A percentile compares a stretch with the other conserved stretches of the same genome.
Evolutionary conservation across 31 red algal species (phyloP).

Genomic region (Endocladia muricata): DNA sequence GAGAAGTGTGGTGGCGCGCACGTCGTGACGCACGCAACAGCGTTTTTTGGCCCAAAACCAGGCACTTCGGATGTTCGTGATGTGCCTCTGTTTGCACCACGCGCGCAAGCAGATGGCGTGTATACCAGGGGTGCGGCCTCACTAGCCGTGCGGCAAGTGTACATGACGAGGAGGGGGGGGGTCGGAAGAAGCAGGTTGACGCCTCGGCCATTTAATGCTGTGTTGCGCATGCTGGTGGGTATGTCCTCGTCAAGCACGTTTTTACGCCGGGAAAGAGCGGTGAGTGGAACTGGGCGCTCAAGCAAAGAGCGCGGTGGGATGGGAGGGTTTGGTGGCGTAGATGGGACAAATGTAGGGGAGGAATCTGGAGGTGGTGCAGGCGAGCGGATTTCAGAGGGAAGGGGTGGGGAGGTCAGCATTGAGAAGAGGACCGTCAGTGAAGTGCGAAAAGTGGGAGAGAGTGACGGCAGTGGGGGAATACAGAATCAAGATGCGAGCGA

Average conservation of each 20-base stretch:
- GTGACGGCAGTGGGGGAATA: not conserved
- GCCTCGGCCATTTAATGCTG: not conserved
- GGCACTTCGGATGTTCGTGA: conserved; percentile 15
- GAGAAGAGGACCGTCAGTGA: not conserved
- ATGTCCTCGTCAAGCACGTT: not conserved
- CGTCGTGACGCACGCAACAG: conserved; percentile 46
- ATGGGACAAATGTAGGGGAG: not conserved
- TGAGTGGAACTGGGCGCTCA: too few species aligned
- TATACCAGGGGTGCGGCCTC: conserved; percentile 7
- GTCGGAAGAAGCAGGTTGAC: not conserved
- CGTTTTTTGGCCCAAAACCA: conserved; percentile 47
- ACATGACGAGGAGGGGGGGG: not conserved
- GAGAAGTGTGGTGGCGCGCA: conserved; percentile 46
- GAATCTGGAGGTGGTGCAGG: not conserved
- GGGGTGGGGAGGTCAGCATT: too few species aligned
- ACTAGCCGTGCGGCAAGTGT: not conserved
- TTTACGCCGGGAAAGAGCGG: too few species aligned
- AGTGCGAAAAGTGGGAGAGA: not conserved
- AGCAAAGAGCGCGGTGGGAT: not conserved
- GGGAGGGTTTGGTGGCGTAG: not conserved
- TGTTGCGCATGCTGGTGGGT: not conserved
- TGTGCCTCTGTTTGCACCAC: conserved; percentile 44
- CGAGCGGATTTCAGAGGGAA: not conserved
- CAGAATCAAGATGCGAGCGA: not conserved
- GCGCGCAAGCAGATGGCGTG: conserved; percentile 28